Base-by-base conservation (phyloP, 2,329 filamentous ascomycete genomes). In the Fusarium continuum region DNA sequence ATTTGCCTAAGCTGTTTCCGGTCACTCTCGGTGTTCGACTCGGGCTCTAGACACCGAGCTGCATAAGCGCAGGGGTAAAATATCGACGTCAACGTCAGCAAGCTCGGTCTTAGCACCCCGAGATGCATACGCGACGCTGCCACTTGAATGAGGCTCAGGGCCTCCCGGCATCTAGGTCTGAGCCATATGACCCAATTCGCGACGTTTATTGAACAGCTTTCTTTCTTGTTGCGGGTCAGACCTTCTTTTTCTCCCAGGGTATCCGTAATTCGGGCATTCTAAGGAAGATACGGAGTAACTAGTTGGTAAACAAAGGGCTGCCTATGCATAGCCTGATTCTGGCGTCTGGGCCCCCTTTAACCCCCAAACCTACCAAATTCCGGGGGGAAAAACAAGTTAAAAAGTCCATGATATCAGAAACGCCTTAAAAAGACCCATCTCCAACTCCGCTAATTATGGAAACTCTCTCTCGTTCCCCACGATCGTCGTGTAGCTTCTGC, bases 401-500 rank as follows among this genome's bases (percentile, higher is more conserved):
- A 38, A n/a, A 25, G 7, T 60, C 55, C 55, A 60, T 60, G 55
- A 60, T 60, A 60, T 60, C 56, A 60, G 56, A 32, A 6, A 54
- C n/a, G 14, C 29, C 6, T 53, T 40, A 28, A 25, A n/a, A 4
- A 32, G 55, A 53, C 54, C 56, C 55, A 41, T 60, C 58, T 43
- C 35, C 40, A 41, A 41, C 56, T 60, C 56, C 56, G 40, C 56
- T 47, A 60, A 53, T 60, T 60, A 60, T 60, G 56, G 56, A 60
- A 59, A 60, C 40, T 25, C 34, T 39, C 20, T 43, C 10, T 23
- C 36, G 41, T 36, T 53, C 56, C 55, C 55, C 56, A 52, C 31
- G 47, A 61, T 61, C 56, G 19, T 38, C 55, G 16, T 28, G 4
- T 31, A 34, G 26, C 46, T 13, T 41, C 31, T 60, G n/a, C 17